phyloP scores from a whole-genome alignment of 805 yeast genomes.

The Lipomyces chichibuensis region DNA sequence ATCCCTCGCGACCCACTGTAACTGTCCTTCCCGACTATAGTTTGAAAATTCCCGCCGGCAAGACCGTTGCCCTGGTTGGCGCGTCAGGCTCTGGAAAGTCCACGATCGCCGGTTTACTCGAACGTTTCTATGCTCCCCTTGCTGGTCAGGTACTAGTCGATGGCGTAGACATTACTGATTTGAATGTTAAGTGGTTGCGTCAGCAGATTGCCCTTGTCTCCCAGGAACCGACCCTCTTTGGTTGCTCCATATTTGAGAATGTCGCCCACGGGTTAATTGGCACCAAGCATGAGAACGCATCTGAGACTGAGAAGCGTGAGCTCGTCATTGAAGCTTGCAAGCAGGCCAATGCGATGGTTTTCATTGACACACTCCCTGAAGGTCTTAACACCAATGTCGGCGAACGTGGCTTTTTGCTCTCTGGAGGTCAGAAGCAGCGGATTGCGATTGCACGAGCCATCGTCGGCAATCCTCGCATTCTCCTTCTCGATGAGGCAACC shows the following conservation, averaged over 20 bases:
- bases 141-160: conserved; percentile 55
- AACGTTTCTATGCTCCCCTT: conserved; percentile 61
- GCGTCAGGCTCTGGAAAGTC: conserved; percentile 64
- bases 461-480: conserved; percentile 56
- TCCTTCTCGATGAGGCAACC: conserved; percentile 68
- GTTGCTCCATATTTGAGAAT: conserved; percentile 79
- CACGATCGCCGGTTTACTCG: conserved; percentile 55
- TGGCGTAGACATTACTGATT: conserved; percentile 51
- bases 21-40: conserved; percentile 40
- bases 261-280: conserved; percentile 70
- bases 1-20: conserved; percentile 43
- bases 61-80: conserved; percentile 88
- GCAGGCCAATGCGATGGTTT: conserved; percentile 57
- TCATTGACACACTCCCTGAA: conserved; percentile 56
- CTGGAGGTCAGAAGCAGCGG: conserved; percentile 71
- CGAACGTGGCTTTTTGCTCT: conserved; percentile 59
- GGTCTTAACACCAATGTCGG: conserved; percentile 56
- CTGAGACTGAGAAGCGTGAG: conserved; percentile 46
- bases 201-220: conserved; percentile 63
- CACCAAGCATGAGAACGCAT: conserved; percentile 41
- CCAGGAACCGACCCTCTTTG: conserved; percentile 65
- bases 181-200: conserved; percentile 58
- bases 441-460: conserved; percentile 67
- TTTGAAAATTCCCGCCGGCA: conserved; percentile 64
- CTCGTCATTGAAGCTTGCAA: conserved; percentile 50